Evolutionary conservation across 2,329 filamentous ascomycete genomes (phyloP).

Genomic region (Thermochaetoides dissita): DNA sequence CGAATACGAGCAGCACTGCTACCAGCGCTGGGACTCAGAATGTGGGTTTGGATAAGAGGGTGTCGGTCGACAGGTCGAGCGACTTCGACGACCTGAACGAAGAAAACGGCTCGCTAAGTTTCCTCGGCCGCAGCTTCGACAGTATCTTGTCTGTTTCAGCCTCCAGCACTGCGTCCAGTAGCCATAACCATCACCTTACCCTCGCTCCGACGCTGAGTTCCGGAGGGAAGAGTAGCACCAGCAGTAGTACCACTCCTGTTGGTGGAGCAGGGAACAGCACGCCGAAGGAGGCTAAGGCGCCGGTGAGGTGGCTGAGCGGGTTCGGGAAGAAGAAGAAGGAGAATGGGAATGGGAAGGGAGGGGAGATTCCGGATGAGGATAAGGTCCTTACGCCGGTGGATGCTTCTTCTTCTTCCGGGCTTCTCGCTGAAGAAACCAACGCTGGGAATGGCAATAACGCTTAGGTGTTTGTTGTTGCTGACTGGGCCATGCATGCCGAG

Average conservation of each 20-base stretch:
- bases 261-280: constrained; percentile 17
- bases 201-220: constrained; percentile 33
- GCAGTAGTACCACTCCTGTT: not conserved
- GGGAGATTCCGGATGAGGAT: too few relatives aligned
- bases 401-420: too few relatives aligned
- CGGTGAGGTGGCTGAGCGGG: constrained; percentile 30
- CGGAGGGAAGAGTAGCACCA: constrained; percentile 3
- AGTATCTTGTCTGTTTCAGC: constrained; percentile 23
- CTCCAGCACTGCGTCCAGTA: too few relatives aligned
- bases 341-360: constrained; percentile 24
- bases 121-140: constrained; percentile 38
- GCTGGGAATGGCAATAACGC: too few relatives aligned
- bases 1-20: constrained; percentile 25
- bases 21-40: constrained; percentile 45
- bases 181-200: constrained; percentile 32
- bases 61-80: not conserved
- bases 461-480: too few relatives aligned
- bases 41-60: constrained; percentile 38
- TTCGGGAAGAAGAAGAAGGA: constrained; percentile 47
- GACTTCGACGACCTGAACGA: constrained; percentile 1
- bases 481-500: too few relatives aligned
- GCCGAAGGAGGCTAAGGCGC: constrained; percentile 22
- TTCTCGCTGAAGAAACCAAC: too few relatives aligned
- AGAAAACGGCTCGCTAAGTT: constrained; percentile 21
- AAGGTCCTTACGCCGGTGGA: too few relatives aligned